Conservation (phyloP, 2,329 filamentous ascomycete species). For the Fusarium nanum region DNA sequence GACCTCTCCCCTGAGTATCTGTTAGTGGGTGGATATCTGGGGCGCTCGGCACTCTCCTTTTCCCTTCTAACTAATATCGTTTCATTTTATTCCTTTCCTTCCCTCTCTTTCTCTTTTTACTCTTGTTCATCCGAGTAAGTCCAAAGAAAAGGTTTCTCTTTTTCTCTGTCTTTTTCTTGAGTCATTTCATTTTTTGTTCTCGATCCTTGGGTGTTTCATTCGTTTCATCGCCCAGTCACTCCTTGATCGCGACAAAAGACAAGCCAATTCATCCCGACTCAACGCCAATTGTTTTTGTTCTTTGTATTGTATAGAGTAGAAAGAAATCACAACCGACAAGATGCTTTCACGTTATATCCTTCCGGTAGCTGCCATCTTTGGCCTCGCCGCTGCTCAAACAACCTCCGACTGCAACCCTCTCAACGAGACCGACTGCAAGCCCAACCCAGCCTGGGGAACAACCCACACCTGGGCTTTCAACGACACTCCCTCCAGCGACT, state of each 20-base stretch:
- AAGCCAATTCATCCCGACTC: neutral
- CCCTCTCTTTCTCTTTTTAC: neutral
- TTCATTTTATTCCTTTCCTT: constrained; percentile 8
- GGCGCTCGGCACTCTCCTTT: constrained; percentile 38
- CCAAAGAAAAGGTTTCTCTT: neutral
- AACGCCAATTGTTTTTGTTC: neutral
- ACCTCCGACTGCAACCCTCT: constrained; percentile 82
- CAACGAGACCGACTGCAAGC: constrained; percentile 72
- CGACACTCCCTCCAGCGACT: constrained; percentile 64
- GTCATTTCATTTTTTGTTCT: constrained; percentile 34
- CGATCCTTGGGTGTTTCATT: constrained; percentile 33
- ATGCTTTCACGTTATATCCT: constrained; percentile 48
- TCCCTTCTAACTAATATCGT: constrained; percentile 9
- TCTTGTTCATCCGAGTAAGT: constrained; percentile 15
- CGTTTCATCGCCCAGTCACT: constrained; percentile 34
- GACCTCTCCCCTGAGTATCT: constrained; percentile 39
- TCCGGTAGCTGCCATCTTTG: constrained; percentile 54
- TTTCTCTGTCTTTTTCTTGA: constrained; percentile 14
- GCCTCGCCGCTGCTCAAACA: constrained; percentile 75
- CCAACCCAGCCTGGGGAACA: constrained; percentile 77
- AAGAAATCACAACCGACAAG: neutral
- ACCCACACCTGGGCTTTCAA: constrained; percentile 74
- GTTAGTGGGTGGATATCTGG: constrained; percentile 22
- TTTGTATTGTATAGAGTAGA: constrained; percentile 2
- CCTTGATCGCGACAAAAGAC: constrained; percentile 33